phyloP scores from a whole-genome alignment of 192 early-diverging fungal genomes.

The Coemansia sp. region DNA sequence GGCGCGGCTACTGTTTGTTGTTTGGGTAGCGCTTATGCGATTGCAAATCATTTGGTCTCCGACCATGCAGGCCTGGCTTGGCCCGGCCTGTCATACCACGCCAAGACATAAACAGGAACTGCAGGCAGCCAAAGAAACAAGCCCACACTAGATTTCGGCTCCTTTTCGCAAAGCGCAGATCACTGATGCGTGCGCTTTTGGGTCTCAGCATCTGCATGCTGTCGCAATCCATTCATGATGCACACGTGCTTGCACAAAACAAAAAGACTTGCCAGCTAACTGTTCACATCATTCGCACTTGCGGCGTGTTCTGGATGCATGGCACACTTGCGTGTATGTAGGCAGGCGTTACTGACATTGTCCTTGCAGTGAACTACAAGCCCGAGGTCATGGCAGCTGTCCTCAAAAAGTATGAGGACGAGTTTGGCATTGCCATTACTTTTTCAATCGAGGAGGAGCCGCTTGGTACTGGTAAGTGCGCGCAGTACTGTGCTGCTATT shows the following conservation, averaged over 20 bases:
- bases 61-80: not conserved
- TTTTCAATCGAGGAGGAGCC: conserved; percentile 98
- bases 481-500: conserved; percentile 25
- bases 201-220: not conserved
- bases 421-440: conserved; percentile 89
- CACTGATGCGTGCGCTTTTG: not conserved
- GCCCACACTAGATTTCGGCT: not conserved
- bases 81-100: not conserved
- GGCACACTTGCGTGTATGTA: conserved; percentile 37
- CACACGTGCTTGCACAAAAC: not conserved
- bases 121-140: no score
- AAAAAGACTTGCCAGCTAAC: not conserved
- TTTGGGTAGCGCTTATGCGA: not conserved
- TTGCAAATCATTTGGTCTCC: not conserved
- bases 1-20: not conserved
- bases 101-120: not conserved
- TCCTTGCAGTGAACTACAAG: conserved; percentile 98
- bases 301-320: not conserved
- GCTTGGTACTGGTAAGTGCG: conserved; percentile 72
- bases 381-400: conserved; percentile 95
- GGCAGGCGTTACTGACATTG: conserved; percentile 97
- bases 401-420: conserved; percentile 90
- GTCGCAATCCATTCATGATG: not conserved
- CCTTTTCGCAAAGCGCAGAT: not conserved
- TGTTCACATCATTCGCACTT: not conserved